Evolutionary conservation across 441 rosid species (phyloP).

Genomic region (Adansonia gregorii): DNA sequence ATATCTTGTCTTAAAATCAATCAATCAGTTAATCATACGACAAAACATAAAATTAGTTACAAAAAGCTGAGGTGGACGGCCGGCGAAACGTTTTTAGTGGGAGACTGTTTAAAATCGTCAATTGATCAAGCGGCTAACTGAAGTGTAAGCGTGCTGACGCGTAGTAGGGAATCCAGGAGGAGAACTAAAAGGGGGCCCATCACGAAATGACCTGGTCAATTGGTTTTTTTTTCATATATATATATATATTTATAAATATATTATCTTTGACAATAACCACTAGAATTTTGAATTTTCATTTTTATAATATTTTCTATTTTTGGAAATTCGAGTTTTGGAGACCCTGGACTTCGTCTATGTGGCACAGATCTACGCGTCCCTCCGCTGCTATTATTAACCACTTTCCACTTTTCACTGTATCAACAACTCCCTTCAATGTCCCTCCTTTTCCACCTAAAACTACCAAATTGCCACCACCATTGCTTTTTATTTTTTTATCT

Average conservation of each 20-base stretch:
- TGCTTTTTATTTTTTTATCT: not conserved
- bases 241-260: too few species aligned
- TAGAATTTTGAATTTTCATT: not conserved
- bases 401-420: conserved; percentile 1
- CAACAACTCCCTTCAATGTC: conserved; percentile 3
- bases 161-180: conserved; percentile 33
- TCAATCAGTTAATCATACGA: not conserved
- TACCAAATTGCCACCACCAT: conserved; percentile 24
- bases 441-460: not conserved
- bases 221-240: too few species aligned
- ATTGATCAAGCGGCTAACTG: not conserved
- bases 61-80: conserved; percentile 26
- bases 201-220: conserved; percentile 39
- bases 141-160: conserved; percentile 36
- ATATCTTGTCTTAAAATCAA: not conserved
- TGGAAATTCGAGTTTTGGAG: not conserved
- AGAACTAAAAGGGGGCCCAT: not conserved
- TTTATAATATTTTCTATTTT: not conserved
- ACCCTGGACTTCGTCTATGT: not conserved
- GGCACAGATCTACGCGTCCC: conserved; percentile 24
- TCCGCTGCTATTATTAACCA: not conserved
- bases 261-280: too few species aligned
- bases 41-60: not conserved
- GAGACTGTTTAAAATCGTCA: not conserved
- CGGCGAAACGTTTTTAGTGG: not conserved